phyloP scores from a whole-genome alignment of 2,329 filamentous ascomycete genomes.

The Nothopassalora personata region DNA sequence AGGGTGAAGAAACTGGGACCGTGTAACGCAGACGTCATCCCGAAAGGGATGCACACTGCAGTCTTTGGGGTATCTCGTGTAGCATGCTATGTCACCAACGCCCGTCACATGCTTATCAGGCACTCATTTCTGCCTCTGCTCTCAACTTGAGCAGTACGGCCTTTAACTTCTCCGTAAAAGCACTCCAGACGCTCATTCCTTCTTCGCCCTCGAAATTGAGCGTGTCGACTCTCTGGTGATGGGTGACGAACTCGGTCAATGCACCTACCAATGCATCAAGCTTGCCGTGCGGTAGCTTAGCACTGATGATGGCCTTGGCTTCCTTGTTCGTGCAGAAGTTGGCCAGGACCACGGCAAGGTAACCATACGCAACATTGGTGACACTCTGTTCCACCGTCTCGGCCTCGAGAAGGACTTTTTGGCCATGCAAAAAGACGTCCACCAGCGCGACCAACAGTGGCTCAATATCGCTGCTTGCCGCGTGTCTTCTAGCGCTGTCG shows the following conservation, averaged over 20 bases:
- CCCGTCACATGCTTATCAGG: not conserved
- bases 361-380: constrained; percentile 78
- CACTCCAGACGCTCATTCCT: constrained; percentile 41
- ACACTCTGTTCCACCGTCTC: constrained; percentile 66
- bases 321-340: constrained; percentile 62
- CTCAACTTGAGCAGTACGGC: constrained; percentile 42
- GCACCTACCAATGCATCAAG: constrained; percentile 51
- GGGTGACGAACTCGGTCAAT: constrained; percentile 57
- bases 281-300: constrained; percentile 42
- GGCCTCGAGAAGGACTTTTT: constrained; percentile 44
- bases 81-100: not conserved
- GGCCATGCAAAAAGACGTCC: constrained; percentile 26
- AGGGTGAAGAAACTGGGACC: not conserved
- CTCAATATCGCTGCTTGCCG: constrained; percentile 6
- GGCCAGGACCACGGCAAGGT: constrained; percentile 76
- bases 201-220: constrained; percentile 45
- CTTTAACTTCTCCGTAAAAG: constrained; percentile 51
- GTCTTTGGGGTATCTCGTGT: constrained; percentile 4
- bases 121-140: constrained; percentile 8
- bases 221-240: constrained; percentile 56
- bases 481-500: constrained; percentile 45
- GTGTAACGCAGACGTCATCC: not conserved
- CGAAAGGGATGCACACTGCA: not conserved
- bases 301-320: constrained; percentile 33
- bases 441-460: constrained; percentile 23